Evolutionary conservation across 495 filamentous ascomycete species (phyloP), one percentile per base, ranked within the genome.

Genomic region (Choiromyces venosus): DNA sequence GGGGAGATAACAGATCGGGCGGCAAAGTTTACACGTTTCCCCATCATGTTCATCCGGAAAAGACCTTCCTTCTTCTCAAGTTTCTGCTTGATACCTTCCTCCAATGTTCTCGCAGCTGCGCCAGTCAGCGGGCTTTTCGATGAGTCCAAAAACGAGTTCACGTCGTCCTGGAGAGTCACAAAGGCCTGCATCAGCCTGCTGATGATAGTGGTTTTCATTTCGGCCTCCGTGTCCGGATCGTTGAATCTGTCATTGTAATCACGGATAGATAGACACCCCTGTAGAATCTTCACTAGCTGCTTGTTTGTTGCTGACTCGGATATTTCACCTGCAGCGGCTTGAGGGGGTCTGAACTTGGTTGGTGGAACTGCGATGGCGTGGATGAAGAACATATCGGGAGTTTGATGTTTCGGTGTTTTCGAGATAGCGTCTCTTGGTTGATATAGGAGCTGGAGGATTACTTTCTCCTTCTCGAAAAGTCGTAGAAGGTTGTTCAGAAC

Each of bases 1-100:
- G 96, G 95, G 38, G 94, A 97, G 75, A 99, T 99, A 78, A 99
- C 96, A 86, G 91, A 95, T 82, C 96, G 91, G 69, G 96, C 96
- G 71, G 96, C 96, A 82, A 93, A 97, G 83, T 99, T 98, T 82
- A 99, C 96, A 84, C 96, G 92, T 85, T 99, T 99, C 66, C 96
- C 96, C 96, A 99, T 99, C 94, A 99, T 98, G 84, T 99, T 96
- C 87, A 94, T 98, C 77, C 96, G 87, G 86, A 99, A 98, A 66
- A 99, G 84, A 66, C 96, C 96, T 80, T 99, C 96, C 83, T 99
- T 99, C 87, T 98, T 98, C 83, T 99, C 96, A 21, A 99, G 87
- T 79, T 93, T 91, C 80, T 99, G 96, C 83, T 98, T 99, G 82
- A 99, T 96, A 72, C 96, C 96, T 52, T 93, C 90, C 72, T 91